Percentiles rank a stretch among this genome's conserved stretches.
phyloP scores from a whole-genome alignment of 805 yeast species.

The Novakomyces olei region DNA sequence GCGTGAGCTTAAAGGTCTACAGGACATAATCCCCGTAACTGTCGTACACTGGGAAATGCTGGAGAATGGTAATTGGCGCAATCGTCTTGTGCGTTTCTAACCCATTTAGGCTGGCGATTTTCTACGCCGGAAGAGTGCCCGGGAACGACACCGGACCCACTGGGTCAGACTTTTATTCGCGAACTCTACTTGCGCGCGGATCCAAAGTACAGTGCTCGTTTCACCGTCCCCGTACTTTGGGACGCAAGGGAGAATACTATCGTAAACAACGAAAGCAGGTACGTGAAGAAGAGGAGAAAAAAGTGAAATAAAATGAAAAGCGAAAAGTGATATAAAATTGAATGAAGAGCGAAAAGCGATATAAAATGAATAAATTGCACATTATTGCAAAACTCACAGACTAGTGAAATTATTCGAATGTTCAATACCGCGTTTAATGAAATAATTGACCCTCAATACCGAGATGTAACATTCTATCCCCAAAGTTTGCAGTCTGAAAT shows the following conservation, averaged over 20 bases:
- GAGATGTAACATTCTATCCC: constrained; percentile 44
- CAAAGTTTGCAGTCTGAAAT: constrained; percentile 29
- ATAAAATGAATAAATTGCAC: too few species aligned
- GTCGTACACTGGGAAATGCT: constrained; percentile 71
- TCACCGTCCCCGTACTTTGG: constrained; percentile 87
- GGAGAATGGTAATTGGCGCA: background rate
- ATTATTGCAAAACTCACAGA: too few species aligned
- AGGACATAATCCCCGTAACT: constrained; percentile 26
- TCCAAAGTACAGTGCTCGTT: constrained; percentile 55
- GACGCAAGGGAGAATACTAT: constrained; percentile 50
- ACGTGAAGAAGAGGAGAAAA: constrained; percentile 12
- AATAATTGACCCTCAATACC: constrained; percentile 21
- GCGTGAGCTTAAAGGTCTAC: constrained; percentile 50
- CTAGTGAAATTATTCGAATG: constrained; percentile 62
- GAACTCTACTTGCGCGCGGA: constrained; percentile 58
- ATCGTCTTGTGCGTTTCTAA: background rate
- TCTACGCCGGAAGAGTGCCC: constrained; percentile 31
- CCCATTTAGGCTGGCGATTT: constrained; percentile 45
- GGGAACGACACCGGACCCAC: constrained; percentile 27
- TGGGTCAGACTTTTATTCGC: constrained; percentile 34
- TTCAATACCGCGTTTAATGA: constrained; percentile 48
- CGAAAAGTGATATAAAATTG: too few species aligned
- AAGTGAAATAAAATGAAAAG: too few species aligned
- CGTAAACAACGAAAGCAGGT: constrained; percentile 78
- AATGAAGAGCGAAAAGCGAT: too few species aligned